Evolutionary conservation across 2,329 filamentous ascomycete genomes (phyloP).

Genomic region (Mariannaea elegans): DNA sequence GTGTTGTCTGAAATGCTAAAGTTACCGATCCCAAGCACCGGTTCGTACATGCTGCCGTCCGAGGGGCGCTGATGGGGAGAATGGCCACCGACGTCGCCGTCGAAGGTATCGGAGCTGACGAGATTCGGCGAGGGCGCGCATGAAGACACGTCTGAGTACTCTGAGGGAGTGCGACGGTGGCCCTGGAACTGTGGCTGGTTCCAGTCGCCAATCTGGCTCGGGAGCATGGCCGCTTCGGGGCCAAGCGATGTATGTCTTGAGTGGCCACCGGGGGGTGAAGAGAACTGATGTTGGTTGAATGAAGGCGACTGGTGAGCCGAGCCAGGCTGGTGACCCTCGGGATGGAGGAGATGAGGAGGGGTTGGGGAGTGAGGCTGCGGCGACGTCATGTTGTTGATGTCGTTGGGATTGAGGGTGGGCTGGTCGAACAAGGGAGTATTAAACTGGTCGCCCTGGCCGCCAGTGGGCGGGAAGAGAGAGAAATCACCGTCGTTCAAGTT

Average conservation of each 20-base stretch:
- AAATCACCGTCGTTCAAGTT: constrained; percentile 67
- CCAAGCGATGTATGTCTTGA: constrained; percentile 66
- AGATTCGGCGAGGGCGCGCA: constrained; percentile 86
- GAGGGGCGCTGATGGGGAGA: constrained; percentile 83
- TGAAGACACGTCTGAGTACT: constrained; percentile 90
- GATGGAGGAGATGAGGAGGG: constrained; percentile 63
- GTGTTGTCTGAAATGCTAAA: constrained; percentile 84
- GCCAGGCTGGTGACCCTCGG: constrained; percentile 55
- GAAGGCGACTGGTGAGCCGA: constrained; percentile 66
- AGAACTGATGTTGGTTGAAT: constrained; percentile 65
- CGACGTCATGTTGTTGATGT: constrained; percentile 64
- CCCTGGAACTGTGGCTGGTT: constrained; percentile 72
- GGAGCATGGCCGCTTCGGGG: constrained; percentile 65
- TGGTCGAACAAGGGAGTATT: constrained; percentile 69
- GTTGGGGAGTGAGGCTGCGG: constrained; percentile 65
- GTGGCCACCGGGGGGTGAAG: constrained; percentile 58
- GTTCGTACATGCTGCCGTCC: constrained; percentile 78
- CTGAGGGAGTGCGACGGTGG: constrained; percentile 89
- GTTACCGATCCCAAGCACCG: constrained; percentile 78
- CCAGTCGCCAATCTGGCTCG: constrained; percentile 63
- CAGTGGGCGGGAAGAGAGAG: constrained; percentile 68
- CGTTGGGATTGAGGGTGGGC: constrained; percentile 53
- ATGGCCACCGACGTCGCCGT: constrained; percentile 73
- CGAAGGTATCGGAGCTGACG: constrained; percentile 80
- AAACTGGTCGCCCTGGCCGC: constrained; percentile 64